These are phyloP conservation scores for Ogataea dorogensis DNA, from an alignment of 805 yeast species.

Conservation along the genomic window DNA sequence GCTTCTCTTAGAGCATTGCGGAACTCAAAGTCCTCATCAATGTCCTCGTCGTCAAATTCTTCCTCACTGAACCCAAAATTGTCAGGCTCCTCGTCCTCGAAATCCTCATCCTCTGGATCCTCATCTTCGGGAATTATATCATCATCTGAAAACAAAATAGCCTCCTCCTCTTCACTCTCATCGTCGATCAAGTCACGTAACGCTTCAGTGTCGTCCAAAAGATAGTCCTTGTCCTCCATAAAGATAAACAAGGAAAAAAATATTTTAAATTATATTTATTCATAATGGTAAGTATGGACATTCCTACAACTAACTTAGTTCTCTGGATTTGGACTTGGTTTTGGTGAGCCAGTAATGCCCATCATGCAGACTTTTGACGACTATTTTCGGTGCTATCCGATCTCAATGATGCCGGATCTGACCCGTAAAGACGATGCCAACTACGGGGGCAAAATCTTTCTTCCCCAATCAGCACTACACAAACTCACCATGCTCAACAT, in stretches of 20 bases:
- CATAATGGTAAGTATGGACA: constrained; percentile 7
- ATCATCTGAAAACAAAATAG: constrained; percentile 13
- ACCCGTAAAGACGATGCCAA: constrained; percentile 74
- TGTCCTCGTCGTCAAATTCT: constrained; percentile 34
- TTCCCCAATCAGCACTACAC: constrained; percentile 90
- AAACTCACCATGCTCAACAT: constrained; percentile 88
- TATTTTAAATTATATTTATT: neutral
- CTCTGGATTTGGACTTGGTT: constrained; percentile 26
- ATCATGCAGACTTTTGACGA: constrained; percentile 59
- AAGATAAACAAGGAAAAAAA: neutral
- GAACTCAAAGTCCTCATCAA: constrained; percentile 47
- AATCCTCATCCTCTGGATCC: constrained; percentile 27
- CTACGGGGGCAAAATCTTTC: constrained; percentile 91
- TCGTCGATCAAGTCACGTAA: constrained; percentile 28
- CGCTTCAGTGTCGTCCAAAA: constrained; percentile 26
- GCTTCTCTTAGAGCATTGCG: constrained; percentile 68
- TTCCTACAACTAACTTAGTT: constrained; percentile 19
- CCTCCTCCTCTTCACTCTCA: constrained; percentile 21
- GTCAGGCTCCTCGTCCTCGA: constrained; percentile 21
- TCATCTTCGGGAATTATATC: constrained; percentile 24
- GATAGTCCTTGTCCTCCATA: constrained; percentile 24
- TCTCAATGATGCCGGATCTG: constrained; percentile 82
- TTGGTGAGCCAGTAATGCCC: constrained; percentile 19
- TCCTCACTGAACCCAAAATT: constrained; percentile 33
- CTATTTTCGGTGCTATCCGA: constrained; percentile 88